Base-by-base conservation (phyloP, 768 basidiomycete species). In the Candolleomyces aberdarensis region DNA sequence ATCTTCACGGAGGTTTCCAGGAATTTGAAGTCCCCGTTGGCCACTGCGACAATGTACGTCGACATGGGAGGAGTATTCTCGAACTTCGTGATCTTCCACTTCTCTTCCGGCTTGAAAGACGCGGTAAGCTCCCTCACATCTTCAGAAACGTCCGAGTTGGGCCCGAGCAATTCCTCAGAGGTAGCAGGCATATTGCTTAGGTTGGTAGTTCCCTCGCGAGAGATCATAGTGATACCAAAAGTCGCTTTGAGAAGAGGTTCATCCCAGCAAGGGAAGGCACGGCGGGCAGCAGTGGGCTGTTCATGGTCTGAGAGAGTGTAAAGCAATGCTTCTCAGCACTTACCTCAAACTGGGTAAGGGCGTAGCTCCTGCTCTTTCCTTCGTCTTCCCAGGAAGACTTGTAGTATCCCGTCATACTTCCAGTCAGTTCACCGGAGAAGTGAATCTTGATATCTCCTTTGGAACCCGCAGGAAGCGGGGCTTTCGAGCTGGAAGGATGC, bases 201-300 rank as follows among this genome's bases (percentile, higher is more conserved):
- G 70, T 84, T 91, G 69, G 86, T 84, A 5, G 91, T 89, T 63
- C 85, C 84, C 8, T 76, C 78, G 62, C 87, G 85, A 17, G 93
- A 92, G 67, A 96, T 80, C 80, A 96, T 79, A 14, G 87, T 88
- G 61, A 94, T 76, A 0, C 82, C 68, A 70, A 89, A 92, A 3
- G 88, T 94, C 0, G 94, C 89, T 72, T 98, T 98, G 65, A 96
- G 79, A 41, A 85, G 80, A 15, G 96, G 96, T 70, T 97, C 95
- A 70, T 97, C 96, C 92, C 92, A 96, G 76, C 89, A 92, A 26
- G 92, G 92, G 72, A 93, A 91, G 6, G 89, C 85, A 46, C 85
- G 82, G 54, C 95, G 80, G 9, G 96, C 95, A 61, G 87, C 87
- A 44, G 92, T 96, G 43, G 95, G 87, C 88, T 96, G 64, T 15